Base-by-base conservation (phyloP, 768 basidiomycete genomes). In the Boletus tylopilopsis region DNA sequence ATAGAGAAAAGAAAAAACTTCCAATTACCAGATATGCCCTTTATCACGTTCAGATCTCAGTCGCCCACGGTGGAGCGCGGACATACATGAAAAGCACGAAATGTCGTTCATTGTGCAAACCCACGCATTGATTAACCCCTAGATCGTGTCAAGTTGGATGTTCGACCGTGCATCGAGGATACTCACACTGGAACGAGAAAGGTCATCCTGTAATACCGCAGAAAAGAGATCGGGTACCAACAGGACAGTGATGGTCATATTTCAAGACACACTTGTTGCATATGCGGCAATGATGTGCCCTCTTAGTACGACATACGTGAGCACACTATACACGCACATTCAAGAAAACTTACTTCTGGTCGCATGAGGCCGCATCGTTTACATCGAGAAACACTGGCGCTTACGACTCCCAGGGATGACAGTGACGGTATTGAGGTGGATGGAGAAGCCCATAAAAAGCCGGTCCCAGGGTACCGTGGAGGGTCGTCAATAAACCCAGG, bases 81-180 rank as follows among this genome's bases (percentile, higher is more conserved):
- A 70, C 85, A 47, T 54, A 90, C 91, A 98, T 87, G 77, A 98
- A 99, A 40, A 98, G 72, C 33, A 95, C 78, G 60, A 99, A 99
- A 70, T 97, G 93, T 0, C 95, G 84, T 64, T 97, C 94, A 59
- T 98, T 99, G 64, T 95, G 77, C 7, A 98, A 67, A 11, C 95
- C 95, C 37, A 99, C 95, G 64, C 95, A 98, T 80, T 93, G 91
- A 67, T 97, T 97, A 42, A 97, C 82, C 94, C 94, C 91, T 94
- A 16, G 21, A n/a, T 21, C 9, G 5, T 6, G 15, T 22, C 59
- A 10, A 62, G 37, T 41, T 32, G 21, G 37, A 30, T 24, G n/a
- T 34, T 47, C 19, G 45, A 42, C 22, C 5, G 5, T 12, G 24
- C 5, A 47, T 45, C 32, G 22, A 33, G 40, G 21, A 29, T 29